Conservation (phyloP, 352 stramenopile species). For the Phytophthora megakarya region DNA sequence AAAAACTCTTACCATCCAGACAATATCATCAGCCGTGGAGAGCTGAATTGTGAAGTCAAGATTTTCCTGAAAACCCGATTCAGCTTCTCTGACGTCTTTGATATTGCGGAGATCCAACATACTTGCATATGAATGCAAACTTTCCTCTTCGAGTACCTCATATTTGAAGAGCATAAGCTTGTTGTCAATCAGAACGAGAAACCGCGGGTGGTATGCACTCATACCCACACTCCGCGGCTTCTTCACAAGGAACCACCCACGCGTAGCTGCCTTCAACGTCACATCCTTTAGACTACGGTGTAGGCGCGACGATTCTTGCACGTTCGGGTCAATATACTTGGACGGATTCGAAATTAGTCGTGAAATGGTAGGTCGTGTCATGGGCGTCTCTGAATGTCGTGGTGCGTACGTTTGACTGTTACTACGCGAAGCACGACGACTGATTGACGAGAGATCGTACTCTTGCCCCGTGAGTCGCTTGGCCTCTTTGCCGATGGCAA, state of each 20-base stretch:
- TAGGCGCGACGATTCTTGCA: constrained; percentile 50
- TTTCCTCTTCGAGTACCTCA: constrained; percentile 78
- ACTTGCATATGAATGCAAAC: constrained; percentile 64
- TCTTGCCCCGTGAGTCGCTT: constrained; percentile 83
- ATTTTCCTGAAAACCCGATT: constrained; percentile 81
- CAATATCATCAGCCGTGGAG: constrained; percentile 66
- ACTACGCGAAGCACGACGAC: constrained; percentile 59
- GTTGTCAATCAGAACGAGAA: constrained; percentile 82
- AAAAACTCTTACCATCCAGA: constrained; percentile 73
- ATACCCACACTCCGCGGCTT: constrained; percentile 65
- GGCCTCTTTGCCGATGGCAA: constrained; percentile 73
- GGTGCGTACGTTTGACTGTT: constrained; percentile 63
- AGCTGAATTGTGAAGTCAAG: constrained; percentile 88
- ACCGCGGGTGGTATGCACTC: constrained; percentile 82
- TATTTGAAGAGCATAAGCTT: constrained; percentile 88
- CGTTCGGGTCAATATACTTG: constrained; percentile 74
- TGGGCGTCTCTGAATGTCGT: constrained; percentile 60
- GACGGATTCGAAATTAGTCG: constrained; percentile 76
- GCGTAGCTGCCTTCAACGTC: constrained; percentile 59
- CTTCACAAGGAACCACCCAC: constrained; percentile 88
- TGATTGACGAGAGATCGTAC: constrained; percentile 80
- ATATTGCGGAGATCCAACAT: constrained; percentile 75
- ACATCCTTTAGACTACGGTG: constrained; percentile 84
- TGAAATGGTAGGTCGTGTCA: constrained; percentile 62
- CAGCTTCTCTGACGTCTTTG: constrained; percentile 82